These are phyloP conservation scores for Yamadazyma pseudoaaseri DNA, from an alignment of 1,139 yeast genomes.

Conservation along the genomic window DNA sequence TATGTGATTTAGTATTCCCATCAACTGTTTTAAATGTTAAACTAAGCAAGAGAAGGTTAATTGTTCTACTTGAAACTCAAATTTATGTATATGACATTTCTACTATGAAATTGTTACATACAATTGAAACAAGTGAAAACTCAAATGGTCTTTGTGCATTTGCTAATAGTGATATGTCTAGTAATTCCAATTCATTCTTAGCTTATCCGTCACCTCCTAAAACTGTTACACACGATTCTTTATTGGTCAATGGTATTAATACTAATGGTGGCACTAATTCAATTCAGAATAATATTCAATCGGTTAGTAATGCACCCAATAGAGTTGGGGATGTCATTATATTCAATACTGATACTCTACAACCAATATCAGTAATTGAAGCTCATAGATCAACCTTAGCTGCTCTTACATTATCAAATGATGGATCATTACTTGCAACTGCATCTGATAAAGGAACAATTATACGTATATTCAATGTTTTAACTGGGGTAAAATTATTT, in stretches of 20 bases:
- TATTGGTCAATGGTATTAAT: conserved; percentile 42
- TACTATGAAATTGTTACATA: conserved; percentile 83
- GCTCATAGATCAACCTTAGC: conserved; percentile 91
- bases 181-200: conserved; percentile 56
- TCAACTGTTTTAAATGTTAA: conserved; percentile 76
- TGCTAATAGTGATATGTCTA: conserved; percentile 52
- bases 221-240: conserved; percentile 44
- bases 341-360: conserved; percentile 72
- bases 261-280: conserved; percentile 48
- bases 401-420: conserved; percentile 70
- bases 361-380: conserved; percentile 85
- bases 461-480: conserved; percentile 81
- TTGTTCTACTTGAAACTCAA: conserved; percentile 80
- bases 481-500: conserved; percentile 75
- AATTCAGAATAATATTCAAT: conserved; percentile 41
- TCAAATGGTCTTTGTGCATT: conserved; percentile 59
- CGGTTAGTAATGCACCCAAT: conserved; percentile 45
- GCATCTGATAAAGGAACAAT: conserved; percentile 97
- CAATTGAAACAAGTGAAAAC: conserved; percentile 82
- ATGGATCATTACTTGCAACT: conserved; percentile 84
- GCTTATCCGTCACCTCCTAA: conserved; percentile 88
- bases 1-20: conserved; percentile 88
- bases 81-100: conserved; percentile 86
- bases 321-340: conserved; percentile 86
- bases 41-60: conserved; percentile 69